Base-by-base conservation (phyloP, 352 stramenopile genomes). In the Globisporangium recalcitrans region DNA sequence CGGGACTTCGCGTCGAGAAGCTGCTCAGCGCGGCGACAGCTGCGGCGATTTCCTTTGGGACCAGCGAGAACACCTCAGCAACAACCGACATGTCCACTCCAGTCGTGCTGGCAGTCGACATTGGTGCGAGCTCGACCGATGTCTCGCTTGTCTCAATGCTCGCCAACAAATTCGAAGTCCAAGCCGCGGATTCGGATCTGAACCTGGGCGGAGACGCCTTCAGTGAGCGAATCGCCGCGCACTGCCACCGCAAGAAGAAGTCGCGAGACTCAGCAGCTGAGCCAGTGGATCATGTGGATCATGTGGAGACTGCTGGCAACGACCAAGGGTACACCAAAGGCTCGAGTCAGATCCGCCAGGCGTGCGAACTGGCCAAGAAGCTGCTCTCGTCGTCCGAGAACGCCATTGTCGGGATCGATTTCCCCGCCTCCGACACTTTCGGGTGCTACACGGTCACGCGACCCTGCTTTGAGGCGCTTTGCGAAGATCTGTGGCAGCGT, bases 11-110 rank as follows among this genome's bases (percentile, higher is more conserved):
- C 10, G 56, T 70, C 10, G 52, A 68, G 13, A 60, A 54, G 0
- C 38, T 82, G n/a, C 44, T 86, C 0, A 58, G 68, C 11, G 70
- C 69, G 5, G 72, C 77, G n/a, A 76, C 75, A 11, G 75, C 75
- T 13, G 71, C 73, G 10, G 68, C 57, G 40, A 60, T 81, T 14
- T 67, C 67, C 1, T 60, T 63, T 32, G n/a, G 16, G 5, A 52
- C 34, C 8, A 11, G 21, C 4, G 3, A 14, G 29, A 27, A 31
- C 22, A 14, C 9, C 16, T 22, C 1, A 22, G 22, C 29, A 52
- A 1, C 52, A 55, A 2, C 5, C 32, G 32, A 3, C 32, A 36
- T 10, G 3, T 10, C 9, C 65, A 38, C 9, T 44, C 61, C 27
- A 26, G 14, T 58, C 10, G 11, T 64, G 21, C 47, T 46, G 38